A percentile compares a stretch with the other conserved stretches of the same genome.
These are phyloP conservation scores for Ophiostoma sp. DNA, from an alignment of 2,329 filamentous ascomycete species.

Conservation along the genomic window DNA sequence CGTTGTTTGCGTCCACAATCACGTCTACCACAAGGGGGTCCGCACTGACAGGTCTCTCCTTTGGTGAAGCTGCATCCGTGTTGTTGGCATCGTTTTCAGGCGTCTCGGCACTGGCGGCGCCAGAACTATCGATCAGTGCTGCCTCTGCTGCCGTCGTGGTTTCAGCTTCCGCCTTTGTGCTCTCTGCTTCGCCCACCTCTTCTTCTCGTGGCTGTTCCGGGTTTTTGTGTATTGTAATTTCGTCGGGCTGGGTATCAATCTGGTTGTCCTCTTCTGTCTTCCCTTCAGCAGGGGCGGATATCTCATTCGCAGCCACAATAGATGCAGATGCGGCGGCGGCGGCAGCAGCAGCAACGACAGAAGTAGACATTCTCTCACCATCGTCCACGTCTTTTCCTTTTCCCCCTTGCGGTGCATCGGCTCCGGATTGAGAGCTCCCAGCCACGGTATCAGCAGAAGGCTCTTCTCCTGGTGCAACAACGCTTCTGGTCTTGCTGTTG, in stretches of 20 bases:
- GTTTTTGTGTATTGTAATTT: neutral
- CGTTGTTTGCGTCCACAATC: neutral
- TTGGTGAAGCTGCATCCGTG: neutral
- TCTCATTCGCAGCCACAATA: neutral
- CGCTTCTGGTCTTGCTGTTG: slow-evolving; percentile 10
- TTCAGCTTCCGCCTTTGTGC: neutral
- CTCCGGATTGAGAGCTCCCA: neutral
- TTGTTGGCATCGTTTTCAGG: neutral
- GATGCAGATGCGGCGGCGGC: neutral
- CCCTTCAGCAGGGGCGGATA: neutral
- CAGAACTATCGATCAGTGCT: neutral
- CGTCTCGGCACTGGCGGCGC: neutral
- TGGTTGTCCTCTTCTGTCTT: neutral
- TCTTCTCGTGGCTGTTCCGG: neutral
- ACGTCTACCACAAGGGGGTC: neutral
- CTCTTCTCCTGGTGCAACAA: neutral
- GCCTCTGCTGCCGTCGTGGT: neutral
- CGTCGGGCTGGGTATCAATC: neutral
- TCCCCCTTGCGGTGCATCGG: neutral
- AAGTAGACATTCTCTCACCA: neutral
- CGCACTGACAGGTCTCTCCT: neutral
- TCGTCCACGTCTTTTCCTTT: slow-evolving; percentile 15
- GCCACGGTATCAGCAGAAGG: neutral
- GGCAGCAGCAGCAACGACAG: neutral
- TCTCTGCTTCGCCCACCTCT: neutral